Conservation (phyloP, 2,329 filamentous ascomycete species). For the Colletotrichum paranaense region DNA sequence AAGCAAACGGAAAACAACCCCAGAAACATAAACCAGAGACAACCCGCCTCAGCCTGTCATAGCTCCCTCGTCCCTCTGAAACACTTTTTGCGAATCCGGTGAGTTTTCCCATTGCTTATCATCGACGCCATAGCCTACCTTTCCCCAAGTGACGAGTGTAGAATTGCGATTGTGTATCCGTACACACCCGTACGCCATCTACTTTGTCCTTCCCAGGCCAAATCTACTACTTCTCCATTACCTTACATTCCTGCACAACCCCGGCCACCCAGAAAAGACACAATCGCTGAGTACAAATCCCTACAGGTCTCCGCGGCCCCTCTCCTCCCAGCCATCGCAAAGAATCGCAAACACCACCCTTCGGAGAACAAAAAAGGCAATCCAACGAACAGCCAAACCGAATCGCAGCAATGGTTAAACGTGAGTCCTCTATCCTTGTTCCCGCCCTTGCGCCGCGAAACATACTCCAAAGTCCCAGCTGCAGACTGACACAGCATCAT, state of each 20-base stretch:
- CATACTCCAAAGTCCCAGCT: background rate
- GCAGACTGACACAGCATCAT: conserved; percentile 25
- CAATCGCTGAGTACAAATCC: conserved; percentile 26
- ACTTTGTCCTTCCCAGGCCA: background rate
- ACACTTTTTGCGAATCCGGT: conserved; percentile 24
- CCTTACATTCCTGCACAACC: conserved; percentile 17
- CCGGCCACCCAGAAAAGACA: background rate
- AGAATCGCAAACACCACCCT: background rate
- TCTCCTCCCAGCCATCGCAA: conserved; percentile 15
- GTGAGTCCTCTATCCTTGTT: conserved; percentile 11
- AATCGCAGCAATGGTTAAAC: conserved; percentile 13
- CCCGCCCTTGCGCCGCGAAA: background rate
- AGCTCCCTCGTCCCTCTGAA: conserved; percentile 7
- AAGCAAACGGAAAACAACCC: conserved; percentile 6
- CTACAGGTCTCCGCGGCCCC: background rate
- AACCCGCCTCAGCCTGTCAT: background rate
- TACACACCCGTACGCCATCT: background rate
- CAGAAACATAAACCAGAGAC: conserved; percentile 26
- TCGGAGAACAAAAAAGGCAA: background rate
- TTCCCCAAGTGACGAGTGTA: background rate
- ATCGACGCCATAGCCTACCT: background rate
- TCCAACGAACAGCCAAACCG: background rate
- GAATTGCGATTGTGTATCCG: background rate
- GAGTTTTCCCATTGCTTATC: conserved; percentile 2
- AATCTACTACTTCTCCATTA: background rate